phyloP scores from a whole-genome alignment of 192 early-diverging fungal species.

The Coemansia asiatica region DNA sequence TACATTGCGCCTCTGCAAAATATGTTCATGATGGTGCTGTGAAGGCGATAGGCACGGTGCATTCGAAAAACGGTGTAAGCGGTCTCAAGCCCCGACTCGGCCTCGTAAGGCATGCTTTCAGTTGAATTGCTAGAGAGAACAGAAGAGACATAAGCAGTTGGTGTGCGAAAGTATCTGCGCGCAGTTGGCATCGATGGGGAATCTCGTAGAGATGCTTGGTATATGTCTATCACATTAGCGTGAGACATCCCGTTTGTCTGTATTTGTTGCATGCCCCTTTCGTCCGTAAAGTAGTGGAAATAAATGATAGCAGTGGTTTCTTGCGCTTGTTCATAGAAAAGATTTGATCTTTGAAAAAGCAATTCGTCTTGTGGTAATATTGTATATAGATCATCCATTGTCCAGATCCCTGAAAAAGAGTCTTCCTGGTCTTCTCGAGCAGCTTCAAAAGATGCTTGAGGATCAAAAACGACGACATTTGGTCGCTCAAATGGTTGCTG shows the following conservation, averaged over 20 bases:
- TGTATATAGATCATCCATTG: background rate
- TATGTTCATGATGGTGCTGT: constrained; percentile 34
- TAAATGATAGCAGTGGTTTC: constrained; percentile 1
- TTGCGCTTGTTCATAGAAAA: background rate
- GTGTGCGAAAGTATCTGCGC: background rate
- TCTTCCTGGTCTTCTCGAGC: background rate
- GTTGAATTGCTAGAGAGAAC: background rate
- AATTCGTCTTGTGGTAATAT: background rate
- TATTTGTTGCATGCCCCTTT: background rate
- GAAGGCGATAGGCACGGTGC: constrained; percentile 36
- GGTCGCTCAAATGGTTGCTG: background rate
- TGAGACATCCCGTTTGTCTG: background rate
- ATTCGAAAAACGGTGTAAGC: constrained; percentile 36
- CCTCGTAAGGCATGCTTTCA: background rate
- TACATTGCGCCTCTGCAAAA: constrained; percentile 39
- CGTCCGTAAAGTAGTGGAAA: background rate
- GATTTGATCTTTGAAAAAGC: background rate
- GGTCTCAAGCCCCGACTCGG: background rate
- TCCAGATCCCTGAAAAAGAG: background rate
- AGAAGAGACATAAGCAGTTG: background rate
- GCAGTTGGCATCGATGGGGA: background rate
- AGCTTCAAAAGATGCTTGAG: background rate
- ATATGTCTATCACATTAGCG: background rate
- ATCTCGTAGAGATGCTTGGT: background rate
- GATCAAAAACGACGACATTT: background rate